Evolutionary conservation across 2,329 filamentous ascomycete genomes (phyloP).

Genomic region (Sclerotinia sclerotiorum): DNA sequence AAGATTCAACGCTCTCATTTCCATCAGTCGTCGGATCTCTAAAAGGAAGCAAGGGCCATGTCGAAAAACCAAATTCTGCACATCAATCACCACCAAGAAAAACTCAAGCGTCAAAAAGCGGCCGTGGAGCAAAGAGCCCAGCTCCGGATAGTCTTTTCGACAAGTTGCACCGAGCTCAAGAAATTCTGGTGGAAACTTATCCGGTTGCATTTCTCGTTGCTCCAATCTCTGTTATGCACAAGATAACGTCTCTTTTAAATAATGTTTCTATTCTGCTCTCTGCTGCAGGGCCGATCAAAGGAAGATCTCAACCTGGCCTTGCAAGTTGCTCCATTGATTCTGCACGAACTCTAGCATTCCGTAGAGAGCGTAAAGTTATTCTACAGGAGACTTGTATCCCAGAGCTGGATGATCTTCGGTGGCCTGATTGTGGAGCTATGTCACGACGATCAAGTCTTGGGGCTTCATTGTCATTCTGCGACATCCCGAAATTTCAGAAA

Average conservation of each 20-base stretch:
- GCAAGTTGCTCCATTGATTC: constrained; percentile 66
- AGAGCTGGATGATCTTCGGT: constrained; percentile 45
- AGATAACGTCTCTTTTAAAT: constrained; percentile 62
- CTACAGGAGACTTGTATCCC: constrained; percentile 35
- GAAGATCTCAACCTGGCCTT: constrained; percentile 53
- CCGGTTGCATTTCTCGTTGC: constrained; percentile 48
- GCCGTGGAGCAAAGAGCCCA: constrained; percentile 30
- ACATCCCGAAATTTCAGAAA: constrained; percentile 67
- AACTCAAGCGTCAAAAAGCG: constrained; percentile 24
- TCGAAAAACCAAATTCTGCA: constrained; percentile 31
- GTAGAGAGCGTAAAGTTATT: constrained; percentile 60
- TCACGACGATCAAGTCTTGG: constrained; percentile 49
- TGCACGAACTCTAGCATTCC: constrained; percentile 67
- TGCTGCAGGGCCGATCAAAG: constrained; percentile 53
- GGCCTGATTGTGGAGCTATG: constrained; percentile 17
- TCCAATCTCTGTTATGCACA: constrained; percentile 58
- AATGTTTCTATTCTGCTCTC: constrained; percentile 66
- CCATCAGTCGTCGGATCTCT: constrained; percentile 56
- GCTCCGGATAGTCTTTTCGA: constrained; percentile 43
- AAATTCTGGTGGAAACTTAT: constrained; percentile 64
- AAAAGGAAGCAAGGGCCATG: constrained; percentile 30
- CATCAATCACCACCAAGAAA: constrained; percentile 34
- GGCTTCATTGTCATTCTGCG: constrained; percentile 43
- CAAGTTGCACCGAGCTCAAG: constrained; percentile 61
- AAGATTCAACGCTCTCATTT: constrained; percentile 89